These are phyloP conservation scores for Schwanniomyces polymorphus DNA, from an alignment of 805 yeast species.

Conservation along the genomic window DNA sequence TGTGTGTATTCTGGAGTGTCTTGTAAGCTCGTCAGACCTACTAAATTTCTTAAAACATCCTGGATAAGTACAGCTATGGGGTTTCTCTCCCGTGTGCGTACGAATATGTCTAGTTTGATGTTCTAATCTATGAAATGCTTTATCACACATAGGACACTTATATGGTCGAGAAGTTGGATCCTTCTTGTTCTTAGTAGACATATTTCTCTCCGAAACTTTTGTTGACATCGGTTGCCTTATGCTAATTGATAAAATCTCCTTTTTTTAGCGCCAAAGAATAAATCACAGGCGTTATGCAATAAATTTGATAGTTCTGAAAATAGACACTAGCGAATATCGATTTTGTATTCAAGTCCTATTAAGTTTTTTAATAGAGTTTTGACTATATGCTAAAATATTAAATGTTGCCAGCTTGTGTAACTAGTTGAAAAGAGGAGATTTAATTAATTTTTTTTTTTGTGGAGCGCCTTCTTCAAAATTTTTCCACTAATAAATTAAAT, in stretches of 20 bases:
- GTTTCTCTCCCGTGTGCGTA: conserved; percentile 82
- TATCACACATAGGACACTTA: conserved; percentile 71
- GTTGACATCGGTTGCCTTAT: conserved; percentile 3
- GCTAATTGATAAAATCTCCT: background rate
- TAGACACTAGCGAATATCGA: too few relatives aligned
- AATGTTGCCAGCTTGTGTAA: background rate
- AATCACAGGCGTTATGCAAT: background rate
- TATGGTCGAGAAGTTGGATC: conserved; percentile 51
- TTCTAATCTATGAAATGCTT: conserved; percentile 73
- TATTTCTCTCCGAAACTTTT: conserved; percentile 2
- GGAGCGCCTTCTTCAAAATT: background rate
- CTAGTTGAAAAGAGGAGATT: background rate
- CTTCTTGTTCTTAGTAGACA: conserved; percentile 13
- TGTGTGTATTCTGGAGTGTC: conserved; percentile 72
- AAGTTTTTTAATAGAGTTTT: too few relatives aligned
- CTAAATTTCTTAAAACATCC: conserved; percentile 70
- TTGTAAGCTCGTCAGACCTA: conserved; percentile 70
- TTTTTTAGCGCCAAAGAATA: background rate
- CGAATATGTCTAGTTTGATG: conserved; percentile 79
- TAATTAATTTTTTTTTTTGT: background rate
- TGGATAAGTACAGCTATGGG: conserved; percentile 72
- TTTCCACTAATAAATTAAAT: background rate
- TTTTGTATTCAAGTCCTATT: too few relatives aligned
- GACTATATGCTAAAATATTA: background rate
- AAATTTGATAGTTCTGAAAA: too few relatives aligned